Evolutionary conservation across 129 eudicot genomes (phyloP).

Genomic region (Lonicera japonica): DNA sequence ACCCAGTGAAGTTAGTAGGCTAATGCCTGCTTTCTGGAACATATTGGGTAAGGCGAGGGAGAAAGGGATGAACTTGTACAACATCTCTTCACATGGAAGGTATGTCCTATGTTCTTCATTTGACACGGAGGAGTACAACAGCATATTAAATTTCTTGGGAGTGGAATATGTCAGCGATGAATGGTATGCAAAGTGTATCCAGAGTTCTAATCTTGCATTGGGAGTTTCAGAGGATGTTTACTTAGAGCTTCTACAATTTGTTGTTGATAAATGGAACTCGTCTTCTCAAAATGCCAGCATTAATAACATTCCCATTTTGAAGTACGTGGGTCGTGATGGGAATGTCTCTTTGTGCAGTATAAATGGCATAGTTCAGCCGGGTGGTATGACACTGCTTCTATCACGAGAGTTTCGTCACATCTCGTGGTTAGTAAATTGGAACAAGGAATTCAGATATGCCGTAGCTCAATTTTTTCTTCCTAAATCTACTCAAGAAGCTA

Average conservation of each 20-base stretch:
- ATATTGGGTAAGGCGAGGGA: slow-evolving; percentile 25
- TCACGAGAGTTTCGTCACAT: slow-evolving; percentile 12
- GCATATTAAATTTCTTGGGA: slow-evolving; percentile 30
- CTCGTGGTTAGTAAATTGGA: slow-evolving; percentile 46
- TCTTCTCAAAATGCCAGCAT: slow-evolving; percentile 29
- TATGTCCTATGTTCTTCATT: slow-evolving; percentile 37
- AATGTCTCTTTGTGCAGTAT: slow-evolving; percentile 20
- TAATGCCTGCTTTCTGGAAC: slow-evolving; percentile 37
- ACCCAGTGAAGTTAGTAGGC: slow-evolving; percentile 40
- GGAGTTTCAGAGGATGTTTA: slow-evolving; percentile 41
- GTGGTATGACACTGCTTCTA: slow-evolving; percentile 16
- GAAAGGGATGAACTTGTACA: slow-evolving; percentile 27
- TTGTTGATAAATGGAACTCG: slow-evolving; percentile 37
- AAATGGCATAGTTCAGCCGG: neutral
- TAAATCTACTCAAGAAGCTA: slow-evolving; percentile 24
- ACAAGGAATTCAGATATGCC: slow-evolving; percentile 20
- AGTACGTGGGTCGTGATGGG: slow-evolving; percentile 30
- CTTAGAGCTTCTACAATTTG: slow-evolving; percentile 35
- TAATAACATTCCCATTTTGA: slow-evolving; percentile 30
- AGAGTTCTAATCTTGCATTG: slow-evolving; percentile 35
- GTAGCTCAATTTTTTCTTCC: slow-evolving; percentile 25
- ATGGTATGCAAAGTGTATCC: slow-evolving; percentile 64
- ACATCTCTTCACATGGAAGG: slow-evolving; percentile 46
- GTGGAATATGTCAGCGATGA: slow-evolving; percentile 23
- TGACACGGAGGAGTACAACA: slow-evolving; percentile 26